Evolutionary conservation across 257 asterid species (phyloP), one percentile per base, ranked within the genome.

Genomic region (Rhazya stricta): DNA sequence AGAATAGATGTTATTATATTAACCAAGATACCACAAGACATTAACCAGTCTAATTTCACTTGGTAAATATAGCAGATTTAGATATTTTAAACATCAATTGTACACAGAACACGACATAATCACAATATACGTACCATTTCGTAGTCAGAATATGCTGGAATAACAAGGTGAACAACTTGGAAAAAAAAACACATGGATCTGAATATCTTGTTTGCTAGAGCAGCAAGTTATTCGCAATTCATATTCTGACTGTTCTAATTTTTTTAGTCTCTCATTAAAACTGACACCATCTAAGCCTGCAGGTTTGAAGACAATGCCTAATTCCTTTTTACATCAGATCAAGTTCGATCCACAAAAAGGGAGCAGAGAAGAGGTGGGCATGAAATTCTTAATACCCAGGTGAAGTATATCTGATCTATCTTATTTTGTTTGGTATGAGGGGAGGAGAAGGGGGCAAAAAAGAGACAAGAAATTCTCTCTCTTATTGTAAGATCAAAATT

Each of bases 1-100:
- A 76, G 67, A 78, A 67, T 3, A 54, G 54, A 67, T 27, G 42
- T 48, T 23, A 41, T 71, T 63, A 54, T n/a, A 32, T 51, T 53
- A 58, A 69, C 48, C 18, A 76, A 51, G 51, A 56, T 21, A 45
- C 30, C 45, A 30, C 21, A 56, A 16, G 45, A 53, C 77, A 58
- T 27, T 46, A 61, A n/a, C 16, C 19, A 48, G 50, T 34, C 11
- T 48, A 1, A 46, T 0, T 30, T 45, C 7, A 72, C 53, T 56
- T 5, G 1, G 5, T 23, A 54, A 27, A 74, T 18, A 45, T 41
- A 8, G 34, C 18, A 61, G 18, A 41, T 61, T 61, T 21, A 30
- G 53, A 30, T 43, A 30, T 61, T 74, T 61, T 45, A 43, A n/a
- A 65, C 27, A 15, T 67, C 53, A 72, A 37, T 1, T 1, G 9